These are phyloP conservation scores for Daldinia caldariorum DNA, from an alignment of 495 filamentous ascomycete genomes.

Conservation along the genomic window DNA sequence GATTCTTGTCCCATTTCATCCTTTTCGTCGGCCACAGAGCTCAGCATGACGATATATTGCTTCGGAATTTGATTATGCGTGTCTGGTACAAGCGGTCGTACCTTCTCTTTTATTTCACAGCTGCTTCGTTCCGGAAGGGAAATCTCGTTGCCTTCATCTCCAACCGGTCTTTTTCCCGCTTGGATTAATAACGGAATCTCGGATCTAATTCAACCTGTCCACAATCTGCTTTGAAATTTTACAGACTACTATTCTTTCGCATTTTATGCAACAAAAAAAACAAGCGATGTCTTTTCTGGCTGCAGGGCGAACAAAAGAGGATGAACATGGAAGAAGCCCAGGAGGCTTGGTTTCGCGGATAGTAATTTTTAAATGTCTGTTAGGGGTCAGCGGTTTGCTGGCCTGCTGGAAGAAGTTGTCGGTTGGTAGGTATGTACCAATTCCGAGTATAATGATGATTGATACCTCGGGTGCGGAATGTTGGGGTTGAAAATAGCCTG, in stretches of 20 bases:
- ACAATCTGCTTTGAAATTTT: conserved; percentile 46
- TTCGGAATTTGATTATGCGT: conserved; percentile 58
- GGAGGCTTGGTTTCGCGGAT: conserved; percentile 59
- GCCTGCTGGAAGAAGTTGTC: conserved; percentile 34
- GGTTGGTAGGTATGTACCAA: conserved; percentile 36
- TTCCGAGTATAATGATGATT: conserved; percentile 39
- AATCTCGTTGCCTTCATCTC: not conserved
- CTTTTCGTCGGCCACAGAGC: conserved; percentile 56
- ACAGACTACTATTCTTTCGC: conserved; percentile 47
- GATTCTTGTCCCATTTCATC: conserved; percentile 59
- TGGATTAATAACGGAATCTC: conserved; percentile 41
- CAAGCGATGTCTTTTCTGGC: conserved; percentile 47
- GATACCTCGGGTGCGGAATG: conserved; percentile 39
- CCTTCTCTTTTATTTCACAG: conserved; percentile 41
- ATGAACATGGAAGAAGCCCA: conserved; percentile 59
- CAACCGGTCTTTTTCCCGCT: conserved; percentile 31
- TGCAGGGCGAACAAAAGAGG: conserved; percentile 51
- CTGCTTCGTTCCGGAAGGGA: conserved; percentile 20
- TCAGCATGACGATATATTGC: conserved; percentile 62
- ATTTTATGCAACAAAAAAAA: conserved; percentile 49
- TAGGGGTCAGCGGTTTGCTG: conserved; percentile 45
- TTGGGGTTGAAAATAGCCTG: conserved; percentile 30
- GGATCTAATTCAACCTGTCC: conserved; percentile 39
- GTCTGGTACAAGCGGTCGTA: conserved; percentile 63
- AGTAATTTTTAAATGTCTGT: conserved; percentile 53